phyloP scores from a whole-genome alignment of 495 filamentous ascomycete species.

The Podospora appendiculata region DNA sequence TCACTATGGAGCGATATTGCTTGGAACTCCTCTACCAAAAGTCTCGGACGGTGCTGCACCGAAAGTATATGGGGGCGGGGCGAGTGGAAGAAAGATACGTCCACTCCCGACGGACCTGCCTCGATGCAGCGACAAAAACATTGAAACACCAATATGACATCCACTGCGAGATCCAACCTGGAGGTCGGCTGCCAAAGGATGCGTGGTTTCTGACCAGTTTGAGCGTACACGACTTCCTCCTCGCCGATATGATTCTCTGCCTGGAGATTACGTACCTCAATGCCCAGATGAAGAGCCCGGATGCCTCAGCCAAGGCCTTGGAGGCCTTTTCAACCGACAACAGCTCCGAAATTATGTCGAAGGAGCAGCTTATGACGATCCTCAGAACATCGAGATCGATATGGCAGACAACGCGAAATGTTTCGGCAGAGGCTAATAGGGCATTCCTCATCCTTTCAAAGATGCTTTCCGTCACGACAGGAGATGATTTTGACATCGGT shows the following conservation, averaged over 20 bases:
- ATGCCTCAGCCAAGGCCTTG: background rate
- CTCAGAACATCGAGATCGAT: conserved; percentile 16
- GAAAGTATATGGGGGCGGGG: conserved; percentile 21
- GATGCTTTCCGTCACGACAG: conserved; percentile 19
- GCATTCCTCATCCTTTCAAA: conserved; percentile 21
- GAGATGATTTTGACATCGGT: conserved; percentile 6
- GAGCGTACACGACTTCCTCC: conserved; percentile 26
- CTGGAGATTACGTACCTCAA: conserved; percentile 20
- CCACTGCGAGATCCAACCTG: conserved; percentile 25
- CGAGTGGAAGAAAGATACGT: conserved; percentile 23
- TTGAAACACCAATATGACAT: conserved; percentile 30
- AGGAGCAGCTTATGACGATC: conserved; percentile 16
- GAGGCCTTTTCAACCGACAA: background rate
- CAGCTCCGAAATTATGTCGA: conserved; percentile 9
- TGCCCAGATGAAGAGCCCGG: conserved; percentile 9
- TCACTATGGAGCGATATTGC: conserved; percentile 27
- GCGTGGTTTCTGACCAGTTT: conserved; percentile 26
- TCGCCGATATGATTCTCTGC: conserved; percentile 34
- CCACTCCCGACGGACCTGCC: conserved; percentile 25
- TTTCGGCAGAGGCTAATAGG: conserved; percentile 16
- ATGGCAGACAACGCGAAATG: conserved; percentile 12
- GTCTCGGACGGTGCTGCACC: conserved; percentile 23
- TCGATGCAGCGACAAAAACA: conserved; percentile 26
- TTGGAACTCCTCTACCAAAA: conserved; percentile 25
- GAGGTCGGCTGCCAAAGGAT: conserved; percentile 23